A percentile compares a stretch with the other conserved stretches of the same genome.
These are phyloP conservation scores for Lentithecium fluviatile DNA, from an alignment of 495 filamentous ascomycete genomes.

Conservation along the genomic window DNA sequence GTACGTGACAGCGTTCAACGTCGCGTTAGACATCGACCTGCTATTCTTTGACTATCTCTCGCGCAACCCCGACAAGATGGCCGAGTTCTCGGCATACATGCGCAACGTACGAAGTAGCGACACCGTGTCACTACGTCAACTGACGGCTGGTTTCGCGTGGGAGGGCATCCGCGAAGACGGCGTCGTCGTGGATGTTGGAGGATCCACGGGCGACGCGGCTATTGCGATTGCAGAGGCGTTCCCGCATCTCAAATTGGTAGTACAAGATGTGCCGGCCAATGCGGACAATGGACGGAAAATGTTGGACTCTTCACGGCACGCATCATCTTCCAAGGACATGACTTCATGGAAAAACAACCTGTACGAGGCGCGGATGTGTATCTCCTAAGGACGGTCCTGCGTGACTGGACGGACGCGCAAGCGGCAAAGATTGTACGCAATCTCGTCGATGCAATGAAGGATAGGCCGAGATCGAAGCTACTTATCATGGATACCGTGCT, in stretches of 20 bases:
- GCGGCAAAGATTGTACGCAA: constrained; percentile 41
- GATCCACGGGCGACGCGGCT: constrained; percentile 44
- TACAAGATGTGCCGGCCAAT: constrained; percentile 42
- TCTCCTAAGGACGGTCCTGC: constrained; percentile 45
- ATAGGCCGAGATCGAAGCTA: constrained; percentile 33
- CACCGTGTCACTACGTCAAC: background rate
- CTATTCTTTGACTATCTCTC: constrained; percentile 14
- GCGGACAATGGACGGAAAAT: constrained; percentile 37
- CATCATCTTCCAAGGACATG: constrained; percentile 41
- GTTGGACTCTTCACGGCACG: background rate
- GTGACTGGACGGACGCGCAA: constrained; percentile 48
- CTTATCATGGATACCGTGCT: constrained; percentile 24
- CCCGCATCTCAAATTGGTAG: constrained; percentile 40
- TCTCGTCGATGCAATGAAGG: constrained; percentile 39
- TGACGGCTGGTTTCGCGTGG: constrained; percentile 7
- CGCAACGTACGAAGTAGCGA: constrained; percentile 9
- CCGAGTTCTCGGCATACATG: constrained; percentile 11
- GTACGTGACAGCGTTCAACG: constrained; percentile 15
- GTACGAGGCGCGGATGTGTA: constrained; percentile 41
- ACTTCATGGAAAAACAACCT: constrained; percentile 44
- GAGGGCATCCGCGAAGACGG: background rate
- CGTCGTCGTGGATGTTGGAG: constrained; percentile 36
- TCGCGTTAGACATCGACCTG: constrained; percentile 10
- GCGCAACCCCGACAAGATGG: background rate
- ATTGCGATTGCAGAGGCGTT: constrained; percentile 41